Base-by-base conservation (phyloP, 352 stramenopile genomes). In the Phytophthora europaea region DNA sequence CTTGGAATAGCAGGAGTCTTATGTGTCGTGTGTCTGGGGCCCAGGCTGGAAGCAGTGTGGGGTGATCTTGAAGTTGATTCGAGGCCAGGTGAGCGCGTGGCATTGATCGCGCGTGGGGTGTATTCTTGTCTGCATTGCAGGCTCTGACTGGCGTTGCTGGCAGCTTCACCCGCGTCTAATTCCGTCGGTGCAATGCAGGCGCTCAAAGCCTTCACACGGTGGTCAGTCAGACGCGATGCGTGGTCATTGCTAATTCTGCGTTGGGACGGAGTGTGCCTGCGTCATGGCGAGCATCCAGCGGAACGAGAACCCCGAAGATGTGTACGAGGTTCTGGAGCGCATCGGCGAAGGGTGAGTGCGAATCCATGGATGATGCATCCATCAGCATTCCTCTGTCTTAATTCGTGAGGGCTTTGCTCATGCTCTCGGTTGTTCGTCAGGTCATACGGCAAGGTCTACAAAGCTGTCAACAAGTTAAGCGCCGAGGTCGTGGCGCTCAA, bases 391-490 rank as follows among this genome's bases (percentile, higher is more conserved):
- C 23, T 53, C 9, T 58, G 45, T 57, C 45, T 67, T 48, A 12
- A 43, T 16, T 65, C 50, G 10, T 38, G 22, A 50, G 33, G 3
- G 16, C 13, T 74, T 65, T 75, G 53, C 66, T 73, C 18, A 73
- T 48, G 18, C 40, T 23, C 36, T 15, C 64, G 13, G 48, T 57
- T 38, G n/a, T 57, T 43, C n/a, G 26, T 36, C 43, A 88, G 81
- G 38, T 95, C 88, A 22, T 95, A 95, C 55, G 90, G 90, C 60
- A 93, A 91, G 52, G 90, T 97, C 40, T 95, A 92, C 78, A 94
- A 95, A 72, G 90, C 89, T 13, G 73, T 94, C 18, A 72, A 87
- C 65, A 89, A 84, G 51, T 28, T 59, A 38, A 91, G 36, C 13
- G 84, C 85, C n/a, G 73, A 91, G 45, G 71, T 94, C 16, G 84